Percentiles rank a stretch among this genome's conserved stretches.
These are phyloP conservation scores for Alternaria rosae DNA, from an alignment of 2,329 filamentous ascomycete genomes.

Conservation along the genomic window DNA sequence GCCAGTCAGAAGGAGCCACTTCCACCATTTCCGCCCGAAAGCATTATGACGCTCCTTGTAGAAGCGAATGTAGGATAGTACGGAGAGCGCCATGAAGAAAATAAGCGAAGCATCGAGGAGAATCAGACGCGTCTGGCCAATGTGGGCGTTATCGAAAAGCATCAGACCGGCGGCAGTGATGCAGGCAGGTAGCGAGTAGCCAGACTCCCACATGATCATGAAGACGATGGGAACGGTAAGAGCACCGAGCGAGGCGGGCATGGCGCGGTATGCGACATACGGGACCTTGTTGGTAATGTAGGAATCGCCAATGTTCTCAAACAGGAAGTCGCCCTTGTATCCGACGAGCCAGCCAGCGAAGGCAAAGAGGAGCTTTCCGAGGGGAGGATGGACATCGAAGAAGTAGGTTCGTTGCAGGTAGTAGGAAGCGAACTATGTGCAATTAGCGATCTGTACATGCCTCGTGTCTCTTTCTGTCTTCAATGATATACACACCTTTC, in stretches of 20 bases:
- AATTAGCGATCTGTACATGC: conserved; percentile 25
- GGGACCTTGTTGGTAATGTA: conserved; percentile 97
- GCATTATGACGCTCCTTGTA: conserved; percentile 92
- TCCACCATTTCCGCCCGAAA: conserved; percentile 98
- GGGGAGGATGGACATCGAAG: conserved; percentile 98
- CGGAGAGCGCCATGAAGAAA: conserved; percentile 93
- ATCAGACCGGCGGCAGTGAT: conserved; percentile 84
- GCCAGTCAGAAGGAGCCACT: conserved; percentile 95
- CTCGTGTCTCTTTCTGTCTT: background rate
- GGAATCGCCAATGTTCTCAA: conserved; percentile 98
- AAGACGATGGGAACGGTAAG: conserved; percentile 94
- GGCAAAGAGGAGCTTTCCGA: conserved; percentile 97
- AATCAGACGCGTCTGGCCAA: conserved; percentile 94
- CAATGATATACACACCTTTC: conserved; percentile 73
- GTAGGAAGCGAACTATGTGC: conserved; percentile 62
- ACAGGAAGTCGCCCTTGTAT: conserved; percentile 96
- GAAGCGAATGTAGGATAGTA: conserved; percentile 95
- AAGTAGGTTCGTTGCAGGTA: conserved; percentile 98
- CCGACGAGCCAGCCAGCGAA: conserved; percentile 97
- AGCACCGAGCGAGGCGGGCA: conserved; percentile 90
- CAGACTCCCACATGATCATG: conserved; percentile 99
- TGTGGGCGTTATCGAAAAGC: conserved; percentile 96
- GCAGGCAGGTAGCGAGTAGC: conserved; percentile 93
- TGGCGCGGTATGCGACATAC: conserved; percentile 92
- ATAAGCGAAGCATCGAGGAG: conserved; percentile 93